These are phyloP conservation scores for Aspergillus conjunctus DNA, from an alignment of 495 filamentous ascomycete species.

Conservation along the genomic window DNA sequence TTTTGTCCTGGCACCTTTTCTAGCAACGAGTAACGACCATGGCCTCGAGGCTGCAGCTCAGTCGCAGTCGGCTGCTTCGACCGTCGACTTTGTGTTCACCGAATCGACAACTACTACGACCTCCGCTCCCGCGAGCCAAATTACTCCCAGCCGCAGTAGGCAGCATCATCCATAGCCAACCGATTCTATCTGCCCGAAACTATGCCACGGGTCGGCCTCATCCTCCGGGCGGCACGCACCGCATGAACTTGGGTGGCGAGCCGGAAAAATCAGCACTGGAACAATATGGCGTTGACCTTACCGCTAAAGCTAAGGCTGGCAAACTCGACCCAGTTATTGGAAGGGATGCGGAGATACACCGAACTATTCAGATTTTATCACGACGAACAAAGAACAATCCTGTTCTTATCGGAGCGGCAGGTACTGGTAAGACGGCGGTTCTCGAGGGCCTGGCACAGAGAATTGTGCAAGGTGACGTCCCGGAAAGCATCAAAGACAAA, in stretches of 20 bases:
- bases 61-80: conserved; percentile 37
- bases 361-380: conserved; percentile 92
- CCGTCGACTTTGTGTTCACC: conserved; percentile 26
- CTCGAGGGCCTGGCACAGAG: conserved; percentile 89
- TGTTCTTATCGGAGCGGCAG: conserved; percentile 87
- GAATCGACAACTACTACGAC: conserved; percentile 28
- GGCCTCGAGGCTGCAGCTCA: conserved; percentile 42
- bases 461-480: conserved; percentile 90
- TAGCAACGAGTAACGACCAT: conserved; percentile 24
- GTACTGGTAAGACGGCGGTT: conserved; percentile 95
- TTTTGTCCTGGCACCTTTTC: neutral
- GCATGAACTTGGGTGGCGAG: conserved; percentile 82
- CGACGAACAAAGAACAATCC: conserved; percentile 96
- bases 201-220: conserved; percentile 82
- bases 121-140: conserved; percentile 25
- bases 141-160: conserved; percentile 19
- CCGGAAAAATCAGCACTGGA: conserved; percentile 84
- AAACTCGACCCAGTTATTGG: conserved; percentile 97
- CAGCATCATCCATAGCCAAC: conserved; percentile 9
- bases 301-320: conserved; percentile 78
- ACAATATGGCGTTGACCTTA: conserved; percentile 88
- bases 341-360: conserved; percentile 84
- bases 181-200: conserved; percentile 39
- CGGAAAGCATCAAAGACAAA: conserved; percentile 96
- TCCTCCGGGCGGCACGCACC: conserved; percentile 87